Evolutionary conservation across 345 rosid genomes (phyloP), one percentile per base, ranked within the genome.

Genomic region (Lagerstroemia speciosa): DNA sequence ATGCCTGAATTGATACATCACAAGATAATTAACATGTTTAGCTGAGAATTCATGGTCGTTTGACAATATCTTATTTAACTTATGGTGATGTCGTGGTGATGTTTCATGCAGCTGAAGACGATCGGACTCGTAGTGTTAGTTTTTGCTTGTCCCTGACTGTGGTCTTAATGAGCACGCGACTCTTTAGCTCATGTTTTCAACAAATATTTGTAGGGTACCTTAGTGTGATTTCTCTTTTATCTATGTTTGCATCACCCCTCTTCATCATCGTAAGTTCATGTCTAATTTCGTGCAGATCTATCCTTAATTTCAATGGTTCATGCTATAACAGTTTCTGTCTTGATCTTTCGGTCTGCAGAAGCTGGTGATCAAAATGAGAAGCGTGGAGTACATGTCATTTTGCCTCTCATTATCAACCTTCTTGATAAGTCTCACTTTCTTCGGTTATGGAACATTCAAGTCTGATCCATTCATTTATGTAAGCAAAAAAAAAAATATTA

Each of bases 351-450:
- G 46, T 41, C 26, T 4, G 66, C 83, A 85, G 89, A 83, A 81
- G 61, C 38, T 81, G 77, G 89, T 83, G 57, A 70, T 77, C 46
- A 79, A 79, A 50, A 79, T 78, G 34, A 78, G 67, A 37, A 85
- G 89, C 22, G 81, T 83, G 4, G 89, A 83, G 27, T 85, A 65
- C 79, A 85, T 85, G 89, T 85, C 89, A 0, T 78, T 81, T 43
- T 75, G 53, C 46, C 86, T 85, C n/a, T 85, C 89, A 12, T 71
- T 85, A 27, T 74, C 89, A 17, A 79, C 83, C 31, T 79, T 83
- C 71, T 41, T 81, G 72, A 83, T 68, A 83, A 81, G 86, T 66
- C 73, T 83, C n/a, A 81, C 86, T 26, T 81, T 85, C 76, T 76
- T 71, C n/a, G 73, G 67, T 0, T 81, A 79, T 37, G 85, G 86